phyloP scores from a whole-genome alignment of 768 basidiomycete genomes.

The Pleurotus platypus region DNA sequence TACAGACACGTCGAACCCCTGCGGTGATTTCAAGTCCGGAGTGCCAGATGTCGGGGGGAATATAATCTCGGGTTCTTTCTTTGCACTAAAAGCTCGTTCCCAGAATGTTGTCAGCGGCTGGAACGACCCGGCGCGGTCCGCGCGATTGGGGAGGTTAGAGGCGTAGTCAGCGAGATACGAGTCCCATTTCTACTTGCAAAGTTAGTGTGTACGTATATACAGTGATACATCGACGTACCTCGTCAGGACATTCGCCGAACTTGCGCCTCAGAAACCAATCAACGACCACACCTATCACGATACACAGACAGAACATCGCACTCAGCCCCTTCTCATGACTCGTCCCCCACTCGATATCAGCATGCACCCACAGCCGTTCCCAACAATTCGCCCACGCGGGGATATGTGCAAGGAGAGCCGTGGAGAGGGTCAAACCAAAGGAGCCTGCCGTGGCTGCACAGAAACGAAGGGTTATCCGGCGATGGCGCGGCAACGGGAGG shows the following conservation, averaged over 20 bases:
- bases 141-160: constrained; percentile 46
- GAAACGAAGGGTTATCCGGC: constrained; percentile 47
- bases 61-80: not conserved
- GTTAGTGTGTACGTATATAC: constrained; percentile 2
- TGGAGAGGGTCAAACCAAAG: constrained; percentile 50
- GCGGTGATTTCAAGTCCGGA: constrained; percentile 10
- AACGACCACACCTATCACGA: constrained; percentile 37
- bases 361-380: constrained; percentile 55
- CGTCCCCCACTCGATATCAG: constrained; percentile 51
- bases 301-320: constrained; percentile 52
- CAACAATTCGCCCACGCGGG: constrained; percentile 59
- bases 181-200: constrained; percentile 57
- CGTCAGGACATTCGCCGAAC: constrained; percentile 67
- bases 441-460: constrained; percentile 52
- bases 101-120: constrained; percentile 50
- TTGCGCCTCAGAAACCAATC: constrained; percentile 56
- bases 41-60: constrained; percentile 13
- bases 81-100: constrained; percentile 40
- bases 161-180: constrained; percentile 59
- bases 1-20: not conserved
- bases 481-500: constrained; percentile 34
- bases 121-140: constrained; percentile 57
- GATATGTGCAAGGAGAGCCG: constrained; percentile 48
- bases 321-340: constrained; percentile 54
- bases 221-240: constrained; percentile 34